Evolutionary conservation across 208 protist species (phyloP).

Genomic region (Polymyxa betae): DNA sequence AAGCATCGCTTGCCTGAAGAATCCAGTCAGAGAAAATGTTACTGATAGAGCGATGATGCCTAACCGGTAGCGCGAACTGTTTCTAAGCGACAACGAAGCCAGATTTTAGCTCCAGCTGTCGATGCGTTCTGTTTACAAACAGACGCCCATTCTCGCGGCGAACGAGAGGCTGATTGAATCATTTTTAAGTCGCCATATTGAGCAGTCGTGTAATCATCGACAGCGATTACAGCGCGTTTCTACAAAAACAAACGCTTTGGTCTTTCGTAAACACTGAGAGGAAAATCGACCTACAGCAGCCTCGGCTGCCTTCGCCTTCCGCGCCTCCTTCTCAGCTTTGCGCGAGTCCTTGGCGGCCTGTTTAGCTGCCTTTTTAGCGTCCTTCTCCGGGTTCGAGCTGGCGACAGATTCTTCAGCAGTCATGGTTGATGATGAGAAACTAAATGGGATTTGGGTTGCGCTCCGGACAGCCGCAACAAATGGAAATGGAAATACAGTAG

Average conservation of each 20-base stretch:
- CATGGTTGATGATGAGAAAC: too few species aligned
- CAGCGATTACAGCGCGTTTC: conserved; percentile 13
- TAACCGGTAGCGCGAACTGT: conserved; percentile 9
- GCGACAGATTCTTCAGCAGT: too few species aligned
- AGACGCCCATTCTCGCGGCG: neutral
- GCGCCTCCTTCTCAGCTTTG: conserved; percentile 21
- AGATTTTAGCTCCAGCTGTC: neutral
- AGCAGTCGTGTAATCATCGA: neutral
- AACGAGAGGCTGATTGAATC: conserved; percentile 15
- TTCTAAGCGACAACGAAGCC: conserved; percentile 2
- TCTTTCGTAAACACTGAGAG: neutral
- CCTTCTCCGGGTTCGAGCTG: neutral
- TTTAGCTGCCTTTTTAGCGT: neutral
- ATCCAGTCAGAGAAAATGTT: neutral
- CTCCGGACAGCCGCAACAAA: too few species aligned
- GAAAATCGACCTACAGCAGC: neutral
- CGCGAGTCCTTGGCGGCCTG: neutral
- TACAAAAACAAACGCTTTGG: neutral
- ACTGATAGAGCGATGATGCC: neutral
- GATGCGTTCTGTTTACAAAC: neutral
- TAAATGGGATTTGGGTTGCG: too few species aligned
- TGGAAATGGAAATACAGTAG: too few species aligned
- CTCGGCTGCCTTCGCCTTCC: conserved; percentile 28
- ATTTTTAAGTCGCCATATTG: conserved; percentile 16
- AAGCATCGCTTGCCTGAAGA: conserved; percentile 52